phyloP scores from a whole-genome alignment of 1,284 basidiomycete species.

The Filobasidium uniguttulatum region DNA sequence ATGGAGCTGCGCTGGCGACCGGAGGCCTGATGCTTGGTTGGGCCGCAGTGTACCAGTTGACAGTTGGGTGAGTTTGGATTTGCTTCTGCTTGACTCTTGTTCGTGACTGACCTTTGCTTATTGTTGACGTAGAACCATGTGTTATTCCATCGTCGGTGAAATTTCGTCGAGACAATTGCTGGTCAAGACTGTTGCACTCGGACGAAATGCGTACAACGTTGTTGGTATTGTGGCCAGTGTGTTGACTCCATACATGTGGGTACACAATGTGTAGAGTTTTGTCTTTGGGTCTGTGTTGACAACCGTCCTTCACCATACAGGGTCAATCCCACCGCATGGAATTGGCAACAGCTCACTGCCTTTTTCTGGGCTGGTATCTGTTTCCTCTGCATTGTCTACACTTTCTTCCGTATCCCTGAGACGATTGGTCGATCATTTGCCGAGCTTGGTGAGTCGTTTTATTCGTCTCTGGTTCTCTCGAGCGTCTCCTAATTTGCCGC shows the following conservation, averaged over 20 bases:
- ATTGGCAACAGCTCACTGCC: slow-evolving; percentile 31
- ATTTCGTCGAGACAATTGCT: slow-evolving; percentile 39
- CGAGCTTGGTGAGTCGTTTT: slow-evolving; percentile 24
- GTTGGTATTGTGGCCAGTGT: slow-evolving; percentile 37
- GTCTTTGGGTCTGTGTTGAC: too few relatives aligned
- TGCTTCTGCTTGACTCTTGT: slow-evolving; percentile 22
- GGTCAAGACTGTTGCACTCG: slow-evolving; percentile 43
- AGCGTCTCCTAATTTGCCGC: background rate
- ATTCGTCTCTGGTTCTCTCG: background rate
- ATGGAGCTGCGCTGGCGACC: slow-evolving; percentile 30
- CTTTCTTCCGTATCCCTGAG: slow-evolving; percentile 36
- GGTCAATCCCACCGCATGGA: slow-evolving; percentile 39
- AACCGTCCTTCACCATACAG: slow-evolving; percentile 37
- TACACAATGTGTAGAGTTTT: too few relatives aligned
- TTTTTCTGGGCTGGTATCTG: slow-evolving; percentile 19
- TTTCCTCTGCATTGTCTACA: slow-evolving; percentile 34
- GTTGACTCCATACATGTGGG: slow-evolving; percentile 38
- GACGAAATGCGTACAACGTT: slow-evolving; percentile 36
- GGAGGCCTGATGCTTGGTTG: slow-evolving; percentile 39
- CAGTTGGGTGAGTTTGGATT: slow-evolving; percentile 21
- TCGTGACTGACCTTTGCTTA: too few relatives aligned
- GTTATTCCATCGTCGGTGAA: slow-evolving; percentile 40
- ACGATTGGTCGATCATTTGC: slow-evolving; percentile 37
- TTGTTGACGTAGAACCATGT: slow-evolving; percentile 16
- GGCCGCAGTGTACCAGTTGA: slow-evolving; percentile 34